Evolutionary conservation across 106 monocot species (phyloP).

Genomic region (Triglochin maritima): DNA sequence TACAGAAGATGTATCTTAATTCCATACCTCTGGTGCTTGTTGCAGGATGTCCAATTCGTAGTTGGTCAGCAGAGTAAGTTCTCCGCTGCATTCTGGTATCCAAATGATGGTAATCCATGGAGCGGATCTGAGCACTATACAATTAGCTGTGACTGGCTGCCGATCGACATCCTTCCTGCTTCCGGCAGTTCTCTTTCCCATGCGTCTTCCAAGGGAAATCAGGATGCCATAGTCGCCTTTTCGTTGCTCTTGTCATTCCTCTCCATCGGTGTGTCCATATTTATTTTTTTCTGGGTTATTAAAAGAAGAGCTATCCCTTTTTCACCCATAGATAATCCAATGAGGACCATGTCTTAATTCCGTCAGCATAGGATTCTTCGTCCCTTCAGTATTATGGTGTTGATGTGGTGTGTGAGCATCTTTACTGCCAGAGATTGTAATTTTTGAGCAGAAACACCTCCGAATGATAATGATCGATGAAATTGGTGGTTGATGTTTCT

Average conservation of each 20-base stretch:
- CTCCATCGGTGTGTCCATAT: constrained; percentile 50
- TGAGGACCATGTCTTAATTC: too few relatives aligned
- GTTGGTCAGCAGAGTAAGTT: constrained; percentile 66
- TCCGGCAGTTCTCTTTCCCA: constrained; percentile 20
- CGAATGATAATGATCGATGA: too few relatives aligned
- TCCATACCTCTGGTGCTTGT: background rate
- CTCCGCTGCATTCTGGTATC: constrained; percentile 93
- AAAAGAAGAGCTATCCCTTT: constrained; percentile 50
- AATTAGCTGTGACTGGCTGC: constrained; percentile 78
- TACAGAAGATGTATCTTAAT: background rate
- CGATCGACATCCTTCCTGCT: constrained; percentile 38
- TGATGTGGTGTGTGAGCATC: too few relatives aligned
- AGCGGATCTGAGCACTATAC: constrained; percentile 68
- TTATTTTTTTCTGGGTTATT: constrained; percentile 57
- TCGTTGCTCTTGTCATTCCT: constrained; percentile 56
- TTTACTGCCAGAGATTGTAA: too few relatives aligned
- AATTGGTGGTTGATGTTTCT: too few relatives aligned
- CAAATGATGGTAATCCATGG: constrained; percentile 60
- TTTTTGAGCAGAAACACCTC: too few relatives aligned
- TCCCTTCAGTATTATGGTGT: too few relatives aligned
- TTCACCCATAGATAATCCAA: constrained; percentile 79
- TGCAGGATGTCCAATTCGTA: constrained; percentile 89
- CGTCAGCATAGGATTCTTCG: too few relatives aligned
- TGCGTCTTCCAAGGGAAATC: constrained; percentile 22
- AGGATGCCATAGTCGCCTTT: constrained; percentile 74